Base-by-base conservation (phyloP, 176 grass and related monocot species). In the Hsuehochloa calcarea region DNA sequence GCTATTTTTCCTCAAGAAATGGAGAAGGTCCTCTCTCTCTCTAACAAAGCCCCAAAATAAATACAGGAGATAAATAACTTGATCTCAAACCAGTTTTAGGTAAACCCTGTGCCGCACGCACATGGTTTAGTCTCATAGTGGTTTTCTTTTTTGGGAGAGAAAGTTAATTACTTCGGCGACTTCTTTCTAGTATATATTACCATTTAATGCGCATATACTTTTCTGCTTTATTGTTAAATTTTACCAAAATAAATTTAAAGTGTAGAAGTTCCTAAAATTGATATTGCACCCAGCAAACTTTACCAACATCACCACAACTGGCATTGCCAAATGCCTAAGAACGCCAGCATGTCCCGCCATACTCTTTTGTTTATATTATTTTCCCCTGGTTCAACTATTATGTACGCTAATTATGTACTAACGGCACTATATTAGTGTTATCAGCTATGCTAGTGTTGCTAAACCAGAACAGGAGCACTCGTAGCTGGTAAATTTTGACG, bases 291-390 rank as follows among this genome's bases (percentile, higher is more conserved):
- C 63, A 64, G n/a, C 23, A 67, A 26, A 46, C 10, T 44, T 76
- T 66, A 75, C 38, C 26, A 76, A 44, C 27, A 68, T 49, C 40
- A 60, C 55, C 19, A 34, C 20, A 60, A 58, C 12, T 76, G 20
- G 68, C 41, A 68, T 74, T 63, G 75, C 19, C 35, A 81, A 67
- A 87, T 9, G 5, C 3, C 6, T 67, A 44, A 58, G 8, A 25
- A 34, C 35, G 4, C 44, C 63, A 68, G 29, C 29, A 27, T 14
- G 34, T 49, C 31, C 69, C 29, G 22, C 50, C 61, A n/a, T 67
- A 65, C 14, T 67, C 46, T 71, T 58, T 62, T 80, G 55, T 50
- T 70, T 79, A 51, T 77, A 80, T 52, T 5, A 47, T 16, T 45
- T 54, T 52, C 65, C 19, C 49, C 60, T 50, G 64, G 63, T 39